These are phyloP conservation scores for Diplocarpon rosae DNA, from an alignment of 2,329 filamentous ascomycete genomes.

Conservation along the genomic window DNA sequence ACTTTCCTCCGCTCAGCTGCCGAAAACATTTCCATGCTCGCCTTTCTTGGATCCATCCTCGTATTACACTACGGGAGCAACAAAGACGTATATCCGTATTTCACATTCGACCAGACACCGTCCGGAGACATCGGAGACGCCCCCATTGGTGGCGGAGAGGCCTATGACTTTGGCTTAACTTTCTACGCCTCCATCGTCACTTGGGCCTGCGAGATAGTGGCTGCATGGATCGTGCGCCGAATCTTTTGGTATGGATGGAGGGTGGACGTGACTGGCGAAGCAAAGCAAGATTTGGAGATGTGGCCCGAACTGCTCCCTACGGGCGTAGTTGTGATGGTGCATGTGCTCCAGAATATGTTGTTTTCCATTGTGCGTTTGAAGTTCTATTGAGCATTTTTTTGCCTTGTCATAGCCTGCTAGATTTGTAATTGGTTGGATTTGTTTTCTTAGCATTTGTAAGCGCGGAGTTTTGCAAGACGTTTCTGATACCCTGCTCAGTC, in stretches of 20 bases:
- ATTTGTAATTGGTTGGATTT: not conserved
- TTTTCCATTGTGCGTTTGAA: slow-evolving; percentile 57
- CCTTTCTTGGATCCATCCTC: slow-evolving; percentile 53
- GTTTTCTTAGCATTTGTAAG: slow-evolving; percentile 1
- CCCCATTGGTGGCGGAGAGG: slow-evolving; percentile 25
- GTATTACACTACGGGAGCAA: slow-evolving; percentile 58
- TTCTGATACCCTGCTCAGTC: slow-evolving; percentile 3
- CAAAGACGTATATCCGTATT: slow-evolving; percentile 59
- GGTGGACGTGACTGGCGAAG: slow-evolving; percentile 53
- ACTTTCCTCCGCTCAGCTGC: slow-evolving; percentile 57
- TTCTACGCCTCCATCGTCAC: slow-evolving; percentile 53
- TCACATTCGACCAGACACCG: slow-evolving; percentile 44
- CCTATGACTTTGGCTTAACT: slow-evolving; percentile 52
- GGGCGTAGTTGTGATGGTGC: slow-evolving; percentile 53
- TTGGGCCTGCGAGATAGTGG: slow-evolving; percentile 55
- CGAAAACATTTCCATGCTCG: slow-evolving; percentile 58
- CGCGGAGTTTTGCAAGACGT: slow-evolving; percentile 1
- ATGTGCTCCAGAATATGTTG: slow-evolving; percentile 62
- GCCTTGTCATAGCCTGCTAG: slow-evolving; percentile 1
- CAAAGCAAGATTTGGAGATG: slow-evolving; percentile 50
- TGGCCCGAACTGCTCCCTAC: slow-evolving; percentile 60
- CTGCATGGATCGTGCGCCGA: slow-evolving; percentile 47
- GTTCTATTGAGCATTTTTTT: slow-evolving; percentile 31
- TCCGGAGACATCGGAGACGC: not conserved
- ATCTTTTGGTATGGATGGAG: slow-evolving; percentile 48